Conservation (phyloP, 192 early-diverging fungal genomes). For the Paraglomus occultum region DNA sequence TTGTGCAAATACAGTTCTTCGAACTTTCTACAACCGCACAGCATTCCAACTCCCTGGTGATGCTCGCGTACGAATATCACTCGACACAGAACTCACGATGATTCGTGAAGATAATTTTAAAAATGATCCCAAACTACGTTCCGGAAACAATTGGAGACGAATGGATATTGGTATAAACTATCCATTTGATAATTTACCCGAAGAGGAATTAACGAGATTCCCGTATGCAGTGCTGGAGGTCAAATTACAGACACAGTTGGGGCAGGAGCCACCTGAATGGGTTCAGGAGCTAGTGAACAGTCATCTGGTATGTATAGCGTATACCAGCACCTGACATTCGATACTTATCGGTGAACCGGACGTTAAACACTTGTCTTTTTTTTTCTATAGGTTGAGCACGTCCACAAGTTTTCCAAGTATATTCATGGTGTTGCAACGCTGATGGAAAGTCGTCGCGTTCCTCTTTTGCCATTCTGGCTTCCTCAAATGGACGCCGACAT, state of each 20-base stretch:
- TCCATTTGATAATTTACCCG: slow-evolving; percentile 86
- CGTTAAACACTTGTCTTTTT: not conserved
- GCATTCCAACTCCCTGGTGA: slow-evolving; percentile 99
- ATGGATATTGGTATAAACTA: slow-evolving; percentile 88
- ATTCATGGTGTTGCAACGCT: slow-evolving; percentile 91
- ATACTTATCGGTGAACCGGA: not conserved
- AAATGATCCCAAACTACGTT: slow-evolving; percentile 53
- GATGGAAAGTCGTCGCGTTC: slow-evolving; percentile 68
- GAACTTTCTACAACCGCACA: slow-evolving; percentile 97
- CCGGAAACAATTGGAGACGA: slow-evolving; percentile 93
- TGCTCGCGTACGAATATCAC: slow-evolving; percentile 93
- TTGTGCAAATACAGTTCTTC: slow-evolving; percentile 67
- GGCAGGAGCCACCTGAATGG: slow-evolving; percentile 91
- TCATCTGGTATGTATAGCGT: slow-evolving; percentile 56
- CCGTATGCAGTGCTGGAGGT: slow-evolving; percentile 98
- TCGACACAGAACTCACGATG: slow-evolving; percentile 97
- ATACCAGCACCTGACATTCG: not conserved
- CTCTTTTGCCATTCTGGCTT: slow-evolving; percentile 92
- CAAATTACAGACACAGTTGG: slow-evolving; percentile 93
- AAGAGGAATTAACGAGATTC: slow-evolving; percentile 84
- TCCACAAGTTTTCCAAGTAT: slow-evolving; percentile 98
- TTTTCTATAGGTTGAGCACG: slow-evolving; percentile 65
- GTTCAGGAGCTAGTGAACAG: slow-evolving; percentile 86
- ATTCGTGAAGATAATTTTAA: slow-evolving; percentile 93
- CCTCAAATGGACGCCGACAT: slow-evolving; percentile 94